phyloP scores from a whole-genome alignment of 2,329 filamentous ascomycete species.

The Phaeosphaeria sp. region DNA sequence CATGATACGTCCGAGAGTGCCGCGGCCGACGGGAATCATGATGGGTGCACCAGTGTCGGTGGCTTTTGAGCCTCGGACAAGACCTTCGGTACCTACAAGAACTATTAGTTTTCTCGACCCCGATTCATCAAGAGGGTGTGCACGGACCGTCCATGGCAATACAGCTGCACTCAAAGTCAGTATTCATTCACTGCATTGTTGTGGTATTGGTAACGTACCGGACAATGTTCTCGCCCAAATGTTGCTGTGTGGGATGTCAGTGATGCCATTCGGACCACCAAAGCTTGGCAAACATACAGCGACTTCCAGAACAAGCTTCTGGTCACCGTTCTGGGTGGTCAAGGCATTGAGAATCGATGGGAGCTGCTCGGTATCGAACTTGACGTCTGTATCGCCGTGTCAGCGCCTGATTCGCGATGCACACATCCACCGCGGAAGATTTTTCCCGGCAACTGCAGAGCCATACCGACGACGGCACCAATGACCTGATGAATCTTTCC shows the following conservation, averaged over 20 bases:
- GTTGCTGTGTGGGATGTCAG: slow-evolving; percentile 11
- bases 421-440: slow-evolving; percentile 42
- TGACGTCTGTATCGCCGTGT: slow-evolving; percentile 68
- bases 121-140: not conserved
- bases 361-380: slow-evolving; percentile 93
- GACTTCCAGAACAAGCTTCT: slow-evolving; percentile 96
- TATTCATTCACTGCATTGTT: not conserved
- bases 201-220: slow-evolving; percentile 34
- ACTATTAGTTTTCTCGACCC: slow-evolving; percentile 24
- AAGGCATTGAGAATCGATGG: slow-evolving; percentile 98
- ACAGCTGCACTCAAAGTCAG: slow-evolving; percentile 63
- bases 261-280: not conserved
- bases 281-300: slow-evolving; percentile 48
- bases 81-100: slow-evolving; percentile 91
- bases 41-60: slow-evolving; percentile 93
- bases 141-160: slow-evolving; percentile 97
- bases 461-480: slow-evolving; percentile 90
- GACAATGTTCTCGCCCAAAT: slow-evolving; percentile 80
- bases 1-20: slow-evolving; percentile 97
- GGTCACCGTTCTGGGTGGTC: slow-evolving; percentile 85
- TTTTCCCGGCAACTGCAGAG: slow-evolving; percentile 51
- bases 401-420: slow-evolving; percentile 37
- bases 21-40: slow-evolving; percentile 92
- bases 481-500: slow-evolving; percentile 84
- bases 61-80: slow-evolving; percentile 87